Conservation (phyloP, 2,329 filamentous ascomycete species). For the Fusarium papillatum region DNA sequence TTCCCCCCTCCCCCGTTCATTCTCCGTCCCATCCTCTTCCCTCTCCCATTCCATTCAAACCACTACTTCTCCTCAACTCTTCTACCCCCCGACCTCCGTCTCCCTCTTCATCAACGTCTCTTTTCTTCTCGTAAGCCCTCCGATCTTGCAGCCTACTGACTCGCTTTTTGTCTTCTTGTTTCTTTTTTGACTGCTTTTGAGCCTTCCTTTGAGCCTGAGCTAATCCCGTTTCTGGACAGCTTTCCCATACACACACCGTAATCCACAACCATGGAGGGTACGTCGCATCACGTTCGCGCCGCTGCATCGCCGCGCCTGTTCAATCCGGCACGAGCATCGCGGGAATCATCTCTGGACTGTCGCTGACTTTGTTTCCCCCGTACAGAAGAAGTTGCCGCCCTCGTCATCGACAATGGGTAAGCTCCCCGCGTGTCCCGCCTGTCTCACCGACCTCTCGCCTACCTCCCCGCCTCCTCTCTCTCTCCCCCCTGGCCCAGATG, state of each 20-base stretch:
- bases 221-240: constrained; percentile 50
- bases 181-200: constrained; percentile 36
- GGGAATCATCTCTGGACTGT: constrained; percentile 34
- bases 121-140: constrained; percentile 45
- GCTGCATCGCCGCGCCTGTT: constrained; percentile 41
- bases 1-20: constrained; percentile 47
- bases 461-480: constrained; percentile 37
- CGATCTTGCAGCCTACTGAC: constrained; percentile 24
- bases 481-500: constrained; percentile 32
- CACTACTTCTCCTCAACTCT: constrained; percentile 46
- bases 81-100: constrained; percentile 44
- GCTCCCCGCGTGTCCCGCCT: constrained; percentile 59
- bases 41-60: constrained; percentile 44
- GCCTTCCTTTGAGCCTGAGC: constrained; percentile 39
- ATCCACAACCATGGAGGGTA: constrained; percentile 71
- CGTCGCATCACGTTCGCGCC: constrained; percentile 48
- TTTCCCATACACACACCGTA: constrained; percentile 48
- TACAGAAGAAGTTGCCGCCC: constrained; percentile 99
- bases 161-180: constrained; percentile 34
- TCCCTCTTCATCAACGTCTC: constrained; percentile 49
- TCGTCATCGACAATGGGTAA: constrained; percentile 99
- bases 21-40: constrained; percentile 40
- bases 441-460: constrained; percentile 52
- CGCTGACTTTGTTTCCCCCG: constrained; percentile 58
- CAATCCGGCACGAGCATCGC: constrained; percentile 39